phyloP scores from a whole-genome alignment of 306 rosid genomes.

The Lotus japonicus region DNA sequence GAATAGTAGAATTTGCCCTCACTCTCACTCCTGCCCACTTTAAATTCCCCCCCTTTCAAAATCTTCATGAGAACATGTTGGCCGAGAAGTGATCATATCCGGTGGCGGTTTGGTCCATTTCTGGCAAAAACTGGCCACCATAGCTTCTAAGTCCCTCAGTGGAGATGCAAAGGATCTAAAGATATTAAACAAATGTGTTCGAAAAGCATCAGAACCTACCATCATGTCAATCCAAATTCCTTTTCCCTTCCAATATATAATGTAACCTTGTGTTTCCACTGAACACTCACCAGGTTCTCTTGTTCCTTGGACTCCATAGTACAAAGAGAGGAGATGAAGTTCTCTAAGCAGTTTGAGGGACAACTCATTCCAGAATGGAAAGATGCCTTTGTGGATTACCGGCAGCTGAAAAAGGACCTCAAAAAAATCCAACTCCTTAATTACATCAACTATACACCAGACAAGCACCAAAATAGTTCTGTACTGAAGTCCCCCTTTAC shows the following conservation, averaged over 20 bases:
- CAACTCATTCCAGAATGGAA: slow-evolving; percentile 95
- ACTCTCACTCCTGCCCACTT: slow-evolving; percentile 28
- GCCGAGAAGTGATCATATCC: slow-evolving; percentile 36
- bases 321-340: slow-evolving; percentile 41
- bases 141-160: slow-evolving; percentile 34
- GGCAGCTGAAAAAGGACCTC: slow-evolving; percentile 72
- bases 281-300: slow-evolving; percentile 41
- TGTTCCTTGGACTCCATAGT: background rate
- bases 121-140: slow-evolving; percentile 41
- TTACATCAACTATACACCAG: slow-evolving; percentile 19
- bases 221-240: slow-evolving; percentile 40
- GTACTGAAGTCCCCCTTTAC: slow-evolving; percentile 37
- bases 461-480: slow-evolving; percentile 18
- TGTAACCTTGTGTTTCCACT: slow-evolving; percentile 40
- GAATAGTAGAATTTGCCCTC: slow-evolving; percentile 20
- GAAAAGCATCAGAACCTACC: slow-evolving; percentile 63
- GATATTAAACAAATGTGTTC: slow-evolving; percentile 91
- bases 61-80: slow-evolving; percentile 40
- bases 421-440: slow-evolving; percentile 52
- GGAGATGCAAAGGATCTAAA: slow-evolving; percentile 64
- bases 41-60: slow-evolving; percentile 49
- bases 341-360: slow-evolving; percentile 76
- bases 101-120: slow-evolving; percentile 34
- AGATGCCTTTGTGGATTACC: slow-evolving; percentile 81
- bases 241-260: slow-evolving; percentile 52